Evolutionary conservation across 2,329 filamentous ascomycete genomes (phyloP).

Genomic region (Cordyceps tenuipes): DNA sequence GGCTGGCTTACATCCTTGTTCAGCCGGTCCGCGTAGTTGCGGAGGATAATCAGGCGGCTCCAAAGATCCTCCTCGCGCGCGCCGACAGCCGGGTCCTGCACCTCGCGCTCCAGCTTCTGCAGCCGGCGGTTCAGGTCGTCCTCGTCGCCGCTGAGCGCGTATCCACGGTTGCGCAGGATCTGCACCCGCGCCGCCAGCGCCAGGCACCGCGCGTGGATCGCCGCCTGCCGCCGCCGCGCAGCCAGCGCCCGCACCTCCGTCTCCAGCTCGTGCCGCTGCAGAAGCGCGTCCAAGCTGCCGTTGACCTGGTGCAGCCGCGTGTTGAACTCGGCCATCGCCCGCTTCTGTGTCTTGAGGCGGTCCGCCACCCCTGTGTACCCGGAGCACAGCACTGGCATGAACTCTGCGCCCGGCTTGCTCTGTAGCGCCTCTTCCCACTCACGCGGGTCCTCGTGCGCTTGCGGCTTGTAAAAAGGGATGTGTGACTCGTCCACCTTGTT

Average conservation of each 20-base stretch:
- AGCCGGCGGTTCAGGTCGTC: conserved; percentile 70
- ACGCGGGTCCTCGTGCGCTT: conserved; percentile 60
- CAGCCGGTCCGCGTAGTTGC: conserved; percentile 63
- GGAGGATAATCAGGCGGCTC: conserved; percentile 68
- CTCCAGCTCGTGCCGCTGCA: conserved; percentile 68
- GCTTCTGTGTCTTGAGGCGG: conserved; percentile 63
- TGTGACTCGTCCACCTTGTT: conserved; percentile 69
- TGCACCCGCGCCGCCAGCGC: conserved; percentile 72
- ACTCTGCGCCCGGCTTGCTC: conserved; percentile 67
- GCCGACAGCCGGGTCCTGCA: conserved; percentile 66
- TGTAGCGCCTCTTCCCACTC: conserved; percentile 80
- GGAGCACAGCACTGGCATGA: conserved; percentile 66
- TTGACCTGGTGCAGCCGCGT: conserved; percentile 72
- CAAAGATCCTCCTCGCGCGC: conserved; percentile 78
- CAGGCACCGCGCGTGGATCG: conserved; percentile 64
- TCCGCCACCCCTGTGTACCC: conserved; percentile 66
- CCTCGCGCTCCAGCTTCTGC: conserved; percentile 56
- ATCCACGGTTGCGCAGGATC: conserved; percentile 71
- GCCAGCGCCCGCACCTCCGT: conserved; percentile 67
- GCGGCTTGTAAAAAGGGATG: conserved; percentile 69
- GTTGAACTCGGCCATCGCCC: conserved; percentile 61
- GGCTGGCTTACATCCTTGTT: conserved; percentile 67
- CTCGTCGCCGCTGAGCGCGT: conserved; percentile 70
- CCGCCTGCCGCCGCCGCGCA: conserved; percentile 62
- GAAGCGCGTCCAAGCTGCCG: conserved; percentile 59